phyloP scores from a whole-genome alignment of 208 protist species.

The Acanthamoeba healyi region DNA sequence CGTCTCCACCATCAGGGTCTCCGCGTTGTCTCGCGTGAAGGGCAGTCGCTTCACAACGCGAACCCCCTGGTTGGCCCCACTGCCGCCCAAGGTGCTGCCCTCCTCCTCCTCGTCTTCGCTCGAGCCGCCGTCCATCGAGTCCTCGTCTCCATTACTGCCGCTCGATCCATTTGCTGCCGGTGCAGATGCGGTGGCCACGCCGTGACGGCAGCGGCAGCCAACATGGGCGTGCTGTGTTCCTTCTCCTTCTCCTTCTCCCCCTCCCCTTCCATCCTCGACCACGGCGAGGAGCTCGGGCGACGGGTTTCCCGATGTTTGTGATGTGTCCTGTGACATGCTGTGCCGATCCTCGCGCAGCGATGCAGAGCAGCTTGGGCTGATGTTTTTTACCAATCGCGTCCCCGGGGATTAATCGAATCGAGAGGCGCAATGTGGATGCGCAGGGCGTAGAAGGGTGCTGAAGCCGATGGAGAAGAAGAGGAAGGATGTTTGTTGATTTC shows the following conservation, averaged over 20 bases:
- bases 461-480: background rate
- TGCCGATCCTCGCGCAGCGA: background rate
- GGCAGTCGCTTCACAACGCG: conserved; percentile 13
- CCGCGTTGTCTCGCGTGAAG: conserved; percentile 15
- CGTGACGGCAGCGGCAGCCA: background rate
- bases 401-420: no score
- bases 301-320: background rate
- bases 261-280: background rate
- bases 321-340: conserved; percentile 6
- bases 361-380: no score
- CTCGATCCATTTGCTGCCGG: background rate
- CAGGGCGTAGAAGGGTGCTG: no score
- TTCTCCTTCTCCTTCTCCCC: background rate
- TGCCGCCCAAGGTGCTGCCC: no score
- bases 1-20: conserved; percentile 45
- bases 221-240: background rate
- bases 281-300: background rate
- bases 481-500: background rate
- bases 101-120: background rate
- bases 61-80: background rate
- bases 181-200: background rate
- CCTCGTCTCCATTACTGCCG: background rate
- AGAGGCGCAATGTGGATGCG: background rate
- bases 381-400: background rate
- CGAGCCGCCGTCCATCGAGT: background rate